Evolutionary conservation across 2,329 filamentous ascomycete genomes (phyloP).

Genomic region (Stachybotrys echinatus): DNA sequence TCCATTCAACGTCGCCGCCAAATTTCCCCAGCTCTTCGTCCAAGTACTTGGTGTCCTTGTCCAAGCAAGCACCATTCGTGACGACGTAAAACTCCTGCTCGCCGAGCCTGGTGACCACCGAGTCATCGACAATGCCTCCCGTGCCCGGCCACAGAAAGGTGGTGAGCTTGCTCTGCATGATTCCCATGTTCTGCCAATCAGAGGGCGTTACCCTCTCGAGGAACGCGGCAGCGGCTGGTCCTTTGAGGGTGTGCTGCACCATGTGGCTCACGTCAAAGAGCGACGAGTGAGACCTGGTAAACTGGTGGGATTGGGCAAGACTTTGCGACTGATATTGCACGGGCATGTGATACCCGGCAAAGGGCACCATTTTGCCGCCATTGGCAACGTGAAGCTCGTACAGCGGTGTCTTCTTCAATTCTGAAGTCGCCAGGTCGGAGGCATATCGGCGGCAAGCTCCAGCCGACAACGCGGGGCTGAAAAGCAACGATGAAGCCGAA

Average conservation of each 20-base stretch:
- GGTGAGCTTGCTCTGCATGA: conserved; percentile 76
- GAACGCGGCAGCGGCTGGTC: conserved; percentile 74
- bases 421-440: conserved; percentile 18
- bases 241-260: conserved; percentile 83
- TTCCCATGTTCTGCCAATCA: conserved; percentile 56
- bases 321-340: conserved; percentile 77
- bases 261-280: conserved; percentile 97
- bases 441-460: conserved; percentile 15
- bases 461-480: background rate
- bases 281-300: conserved; percentile 82
- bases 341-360: conserved; percentile 89
- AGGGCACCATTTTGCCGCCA: conserved; percentile 94
- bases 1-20: conserved; percentile 57
- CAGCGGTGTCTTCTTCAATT: conserved; percentile 62
- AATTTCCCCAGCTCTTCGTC: conserved; percentile 58
- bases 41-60: conserved; percentile 81
- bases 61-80: conserved; percentile 86
- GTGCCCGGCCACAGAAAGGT: conserved; percentile 72
- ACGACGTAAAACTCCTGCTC: conserved; percentile 82
- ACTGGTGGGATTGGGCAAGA: conserved; percentile 80
- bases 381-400: conserved; percentile 73
- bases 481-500: background rate
- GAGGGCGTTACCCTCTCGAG: conserved; percentile 81
- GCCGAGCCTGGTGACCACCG: conserved; percentile 77
- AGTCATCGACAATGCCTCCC: conserved; percentile 93